Evolutionary conservation across 192 early-diverging fungal genomes (phyloP).

Genomic region (Lunasporangiospora selenospora): DNA sequence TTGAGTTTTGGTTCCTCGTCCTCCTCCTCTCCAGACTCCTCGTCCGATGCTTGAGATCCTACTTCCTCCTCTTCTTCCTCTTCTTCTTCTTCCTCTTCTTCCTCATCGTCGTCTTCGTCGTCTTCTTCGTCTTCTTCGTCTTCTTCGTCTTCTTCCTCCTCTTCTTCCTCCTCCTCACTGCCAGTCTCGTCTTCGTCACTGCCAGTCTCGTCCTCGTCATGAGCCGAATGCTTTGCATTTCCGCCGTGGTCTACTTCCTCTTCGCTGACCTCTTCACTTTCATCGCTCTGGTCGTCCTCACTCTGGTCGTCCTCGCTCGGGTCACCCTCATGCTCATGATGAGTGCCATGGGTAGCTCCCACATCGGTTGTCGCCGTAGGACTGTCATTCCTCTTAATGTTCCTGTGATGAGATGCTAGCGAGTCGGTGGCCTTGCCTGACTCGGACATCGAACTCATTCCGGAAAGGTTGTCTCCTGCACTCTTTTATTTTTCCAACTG

Average conservation of each 20-base stretch:
- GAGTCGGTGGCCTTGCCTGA: conserved; percentile 6
- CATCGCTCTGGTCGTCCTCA: conserved; percentile 26
- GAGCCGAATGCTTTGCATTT: too few relatives aligned
- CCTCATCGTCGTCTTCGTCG: conserved; percentile 15
- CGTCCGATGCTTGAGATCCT: conserved; percentile 40
- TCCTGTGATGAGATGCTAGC: background rate
- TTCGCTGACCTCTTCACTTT: conserved; percentile 41
- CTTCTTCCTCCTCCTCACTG: conserved; percentile 12
- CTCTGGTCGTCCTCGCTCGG: background rate
- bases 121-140: conserved; percentile 17
- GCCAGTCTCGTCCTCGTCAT: conserved; percentile 38
- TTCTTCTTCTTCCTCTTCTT: conserved; percentile 29
- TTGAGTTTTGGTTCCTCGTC: conserved; percentile 94
- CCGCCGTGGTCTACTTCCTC: too few relatives aligned
- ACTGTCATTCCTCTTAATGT: conserved; percentile 7
- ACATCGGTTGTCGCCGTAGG: background rate
- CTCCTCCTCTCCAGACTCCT: conserved; percentile 65
- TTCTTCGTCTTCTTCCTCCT: conserved; percentile 22
- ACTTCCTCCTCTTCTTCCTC: conserved; percentile 51
- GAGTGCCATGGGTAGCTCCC: too few relatives aligned
- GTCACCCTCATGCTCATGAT: conserved; percentile 7
- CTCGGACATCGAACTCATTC: conserved; percentile 28
- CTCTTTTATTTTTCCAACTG: too few relatives aligned
- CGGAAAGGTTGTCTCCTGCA: too few relatives aligned
- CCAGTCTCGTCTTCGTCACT: conserved; percentile 54